Conservation (phyloP, 768 basidiomycete genomes). For the Psilocybe azurescens region DNA sequence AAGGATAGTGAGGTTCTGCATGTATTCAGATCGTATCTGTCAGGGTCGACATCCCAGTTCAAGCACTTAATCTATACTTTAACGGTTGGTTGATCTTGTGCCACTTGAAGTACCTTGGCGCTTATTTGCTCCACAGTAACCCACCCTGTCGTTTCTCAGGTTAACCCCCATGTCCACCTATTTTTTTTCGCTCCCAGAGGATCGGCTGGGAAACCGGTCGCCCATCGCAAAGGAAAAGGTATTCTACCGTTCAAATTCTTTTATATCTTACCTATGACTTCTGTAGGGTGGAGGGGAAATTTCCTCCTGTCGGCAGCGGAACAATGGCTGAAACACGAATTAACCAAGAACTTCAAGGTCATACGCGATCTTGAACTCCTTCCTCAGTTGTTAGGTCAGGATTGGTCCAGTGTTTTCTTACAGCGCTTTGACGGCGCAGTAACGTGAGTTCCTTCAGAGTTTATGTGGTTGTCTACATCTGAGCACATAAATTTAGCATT, state of each 20-base stretch:
- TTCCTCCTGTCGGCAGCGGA: constrained; percentile 91
- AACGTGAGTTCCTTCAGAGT: constrained; percentile 59
- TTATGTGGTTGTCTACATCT: background rate
- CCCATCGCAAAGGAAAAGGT: constrained; percentile 94
- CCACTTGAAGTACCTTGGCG: background rate
- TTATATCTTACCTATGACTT: background rate
- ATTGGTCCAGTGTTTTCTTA: constrained; percentile 96
- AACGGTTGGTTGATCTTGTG: constrained; percentile 55
- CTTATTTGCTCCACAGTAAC: constrained; percentile 59
- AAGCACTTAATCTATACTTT: constrained; percentile 87
- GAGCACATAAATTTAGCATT: constrained; percentile 50
- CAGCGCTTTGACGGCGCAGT: constrained; percentile 91
- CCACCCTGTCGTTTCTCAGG: constrained; percentile 93
- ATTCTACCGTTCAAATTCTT: background rate
- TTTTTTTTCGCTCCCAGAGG: constrained; percentile 95
- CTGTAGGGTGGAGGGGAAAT: constrained; percentile 90
- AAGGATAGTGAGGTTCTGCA: background rate
- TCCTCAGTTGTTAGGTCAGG: constrained; percentile 90
- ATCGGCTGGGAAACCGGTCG: constrained; percentile 91
- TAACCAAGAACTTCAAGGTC: constrained; percentile 97
- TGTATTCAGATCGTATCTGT: background rate
- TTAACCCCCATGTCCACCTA: constrained; percentile 89
- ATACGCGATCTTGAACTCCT: constrained; percentile 96
- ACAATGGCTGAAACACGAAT: constrained; percentile 93
- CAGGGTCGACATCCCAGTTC: constrained; percentile 95